Base-by-base conservation (phyloP, 2,329 filamentous ascomycete species). In the Pseudogymnoascus sp. region DNA sequence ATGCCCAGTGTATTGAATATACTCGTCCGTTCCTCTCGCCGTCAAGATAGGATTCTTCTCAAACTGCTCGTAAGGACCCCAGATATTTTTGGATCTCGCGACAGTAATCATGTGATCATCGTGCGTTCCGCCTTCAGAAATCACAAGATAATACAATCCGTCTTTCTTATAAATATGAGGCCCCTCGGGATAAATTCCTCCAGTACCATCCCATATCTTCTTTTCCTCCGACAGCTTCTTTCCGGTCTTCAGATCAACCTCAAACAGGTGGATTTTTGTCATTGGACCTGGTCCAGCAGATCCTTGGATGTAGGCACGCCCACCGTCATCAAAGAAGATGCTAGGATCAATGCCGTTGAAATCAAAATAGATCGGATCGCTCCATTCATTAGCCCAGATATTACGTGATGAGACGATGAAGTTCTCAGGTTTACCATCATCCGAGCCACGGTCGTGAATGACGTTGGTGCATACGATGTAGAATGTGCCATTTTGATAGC, bases 11-110 rank as follows among this genome's bases (percentile, higher is more conserved):
- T 74, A 74, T 39, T 41, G 63, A 62, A 72, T 73, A 63, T 77
- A 78, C 35, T 71, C 62, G 0, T 71, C 69, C 0, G 74, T 73
- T n/a, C 73, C 71, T 37, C 68, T 70, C 11, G 74, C 74, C 0
- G 76, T 74, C 8, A 78, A 66, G n/a, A 79, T 70, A 3, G 75
- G 72, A 47, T 79, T 79, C 14, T 68, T 63, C 0, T 73, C 70
- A 59, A 74, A 73, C 2, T 72, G 41, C 62, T 76, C 74, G 62
- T 75, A 79, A 2, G 76, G 76, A 0, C 76, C 76, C 65, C 63
- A 64, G 18, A 71, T 59, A 30, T 61, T 60, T 25, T 57, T 67
- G 1, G 72, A 72, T 1, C 71, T 65, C 2, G 72, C 72, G 33
- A 73, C 71, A 5, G 65, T 70, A 7, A 66, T 64, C 60, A 66